Evolutionary conservation across 202 grass and related monocot species (phyloP).

Genomic region (Setaria italica): DNA sequence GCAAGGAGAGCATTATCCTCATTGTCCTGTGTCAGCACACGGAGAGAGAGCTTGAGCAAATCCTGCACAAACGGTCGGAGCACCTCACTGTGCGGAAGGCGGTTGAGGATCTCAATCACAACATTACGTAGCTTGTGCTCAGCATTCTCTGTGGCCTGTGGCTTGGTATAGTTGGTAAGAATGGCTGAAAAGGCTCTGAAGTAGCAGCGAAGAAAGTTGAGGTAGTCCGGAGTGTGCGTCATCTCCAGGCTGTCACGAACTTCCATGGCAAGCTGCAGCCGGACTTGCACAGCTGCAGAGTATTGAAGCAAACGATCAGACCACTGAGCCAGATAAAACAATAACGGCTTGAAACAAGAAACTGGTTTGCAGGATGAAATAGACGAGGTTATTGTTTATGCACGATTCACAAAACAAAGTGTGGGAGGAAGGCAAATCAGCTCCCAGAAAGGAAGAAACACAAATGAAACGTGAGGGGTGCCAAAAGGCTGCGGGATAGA

Average conservation of each 20-base stretch:
- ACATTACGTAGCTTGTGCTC: conserved; percentile 98
- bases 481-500: not conserved
- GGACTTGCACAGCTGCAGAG: conserved; percentile 68
- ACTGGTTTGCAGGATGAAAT: conserved; percentile 2
- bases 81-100: conserved; percentile 98
- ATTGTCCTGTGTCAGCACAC: conserved; percentile 88
- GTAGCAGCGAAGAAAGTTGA: conserved; percentile 92
- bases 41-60: conserved; percentile 93
- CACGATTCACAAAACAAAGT: conserved; percentile 7
- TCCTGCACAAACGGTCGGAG: conserved; percentile 98
- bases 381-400: not conserved
- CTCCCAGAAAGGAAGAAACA: not conserved
- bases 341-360: not conserved
- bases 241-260: conserved; percentile 95
- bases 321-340: conserved; percentile 19
- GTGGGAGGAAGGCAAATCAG: not conserved
- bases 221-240: conserved; percentile 95
- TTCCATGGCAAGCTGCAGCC: conserved; percentile 91
- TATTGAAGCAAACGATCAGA: conserved; percentile 28
- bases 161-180: conserved; percentile 67
- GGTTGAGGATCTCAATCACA: conserved; percentile 96
- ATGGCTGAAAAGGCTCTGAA: conserved; percentile 93
- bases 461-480: no score
- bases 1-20: conserved; percentile 96
- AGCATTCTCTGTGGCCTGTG: conserved; percentile 71